phyloP scores from a whole-genome alignment of 2,329 filamentous ascomycete species.

The Verticillium isaacii region DNA sequence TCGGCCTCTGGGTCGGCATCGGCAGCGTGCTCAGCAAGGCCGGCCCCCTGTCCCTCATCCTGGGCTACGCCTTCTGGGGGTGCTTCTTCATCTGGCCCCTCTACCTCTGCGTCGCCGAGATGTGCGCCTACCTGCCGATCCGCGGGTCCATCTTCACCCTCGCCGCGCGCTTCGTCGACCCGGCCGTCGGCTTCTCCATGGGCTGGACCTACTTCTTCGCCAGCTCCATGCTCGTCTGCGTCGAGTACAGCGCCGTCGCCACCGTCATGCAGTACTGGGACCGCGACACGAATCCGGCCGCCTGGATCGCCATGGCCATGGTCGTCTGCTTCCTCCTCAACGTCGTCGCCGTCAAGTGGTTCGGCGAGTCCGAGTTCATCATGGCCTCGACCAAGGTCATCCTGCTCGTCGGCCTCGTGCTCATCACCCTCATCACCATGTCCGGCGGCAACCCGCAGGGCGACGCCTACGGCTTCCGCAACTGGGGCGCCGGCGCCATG shows the following conservation, averaged over 20 bases:
- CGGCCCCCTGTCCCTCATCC: conserved; percentile 37
- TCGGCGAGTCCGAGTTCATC: conserved; percentile 43
- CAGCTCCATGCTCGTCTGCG: conserved; percentile 38
- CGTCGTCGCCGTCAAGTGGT: conserved; percentile 38
- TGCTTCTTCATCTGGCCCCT: conserved; percentile 37
- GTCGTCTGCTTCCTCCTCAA: conserved; percentile 41
- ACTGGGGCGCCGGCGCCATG: conserved; percentile 38
- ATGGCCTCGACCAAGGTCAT: conserved; percentile 51
- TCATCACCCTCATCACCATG: conserved; percentile 65
- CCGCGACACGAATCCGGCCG: conserved; percentile 35
- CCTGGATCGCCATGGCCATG: conserved; percentile 44
- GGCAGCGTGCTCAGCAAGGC: conserved; percentile 35
- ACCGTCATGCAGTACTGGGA: conserved; percentile 41
- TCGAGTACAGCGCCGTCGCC: conserved; percentile 38
- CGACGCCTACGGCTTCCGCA: conserved; percentile 58
- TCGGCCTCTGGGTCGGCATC: conserved; percentile 40
- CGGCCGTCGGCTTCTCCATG: conserved; percentile 51
- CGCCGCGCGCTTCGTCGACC: conserved; percentile 50
- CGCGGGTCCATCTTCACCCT: conserved; percentile 51
- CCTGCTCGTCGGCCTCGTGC: conserved; percentile 48
- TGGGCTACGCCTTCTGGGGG: conserved; percentile 40
- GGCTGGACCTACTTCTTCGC: conserved; percentile 43
- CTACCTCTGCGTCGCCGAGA: conserved; percentile 44
- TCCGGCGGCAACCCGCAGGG: conserved; percentile 59
- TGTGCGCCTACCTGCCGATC: conserved; percentile 52